Conservation (phyloP, 148 eudicot genomes). For the Rhododendron mucronatum region DNA sequence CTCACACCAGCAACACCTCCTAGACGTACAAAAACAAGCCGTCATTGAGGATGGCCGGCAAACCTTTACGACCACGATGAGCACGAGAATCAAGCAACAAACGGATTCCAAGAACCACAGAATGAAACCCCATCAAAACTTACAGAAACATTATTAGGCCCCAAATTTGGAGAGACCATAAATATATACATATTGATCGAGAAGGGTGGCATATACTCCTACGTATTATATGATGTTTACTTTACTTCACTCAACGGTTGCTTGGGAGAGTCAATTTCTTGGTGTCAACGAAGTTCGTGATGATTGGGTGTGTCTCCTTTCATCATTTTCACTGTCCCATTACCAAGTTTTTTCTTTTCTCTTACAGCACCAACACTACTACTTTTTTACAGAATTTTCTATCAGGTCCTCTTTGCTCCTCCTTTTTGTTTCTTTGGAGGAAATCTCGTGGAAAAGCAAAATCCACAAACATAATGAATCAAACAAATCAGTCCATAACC, state of each 20-base stretch:
- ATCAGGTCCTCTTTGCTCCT: no score
- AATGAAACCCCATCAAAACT: no score
- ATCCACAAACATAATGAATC: background rate
- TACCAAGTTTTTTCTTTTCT: background rate
- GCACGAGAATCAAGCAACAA: no score
- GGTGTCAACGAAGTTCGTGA: constrained; percentile 20
- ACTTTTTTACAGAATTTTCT: background rate
- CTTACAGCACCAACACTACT: background rate
- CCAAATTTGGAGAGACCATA: no score
- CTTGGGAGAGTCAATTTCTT: constrained; percentile 26
- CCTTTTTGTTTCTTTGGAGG: constrained; percentile 12
- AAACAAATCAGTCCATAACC: background rate
- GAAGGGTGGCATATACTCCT: no score
- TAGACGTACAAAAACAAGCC: no score
- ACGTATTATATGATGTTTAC: background rate
- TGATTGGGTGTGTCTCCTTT: constrained; percentile 16
- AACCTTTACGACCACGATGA: no score
- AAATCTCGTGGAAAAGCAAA: constrained; percentile 16
- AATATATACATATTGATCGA: no score
- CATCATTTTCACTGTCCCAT: constrained; percentile 6
- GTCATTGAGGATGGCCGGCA: no score
- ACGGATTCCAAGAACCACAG: no score
- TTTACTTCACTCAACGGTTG: constrained; percentile 16
- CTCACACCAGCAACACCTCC: no score
- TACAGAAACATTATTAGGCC: no score